Percentiles rank a stretch among this genome's conserved stretches.
phyloP scores from a whole-genome alignment of 306 rosid species.

The cucumber (Cucumis sativus) region Cucumber_9930_V3 NC_026656.2:2073001-2073500 shows the following conservation, averaged over 20 bases:
- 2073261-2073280: too few species aligned
- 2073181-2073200: too few species aligned
- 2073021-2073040: slow-evolving; percentile 26
- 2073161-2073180: not conserved
- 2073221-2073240: too few species aligned
- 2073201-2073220: too few species aligned
- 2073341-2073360: too few species aligned
- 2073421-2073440: slow-evolving; percentile 27
- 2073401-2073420: not conserved
- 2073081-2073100: not conserved
- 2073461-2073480: slow-evolving; percentile 51
- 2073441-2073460: slow-evolving; percentile 95
- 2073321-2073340: too few species aligned
- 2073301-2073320: too few species aligned
- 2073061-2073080: not conserved
- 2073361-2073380: too few species aligned
- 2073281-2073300: too few species aligned
- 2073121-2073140: not conserved
- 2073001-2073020: slow-evolving; percentile 80
- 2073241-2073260: too few species aligned
- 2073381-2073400: too few species aligned
- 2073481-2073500: slow-evolving; percentile 25
- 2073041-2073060: not conserved
- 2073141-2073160: not conserved
- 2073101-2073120: not conserved